Evolutionary conservation across 225 moss, liverwort and hornwort genomes (phyloP), one percentile per base, ranked within the genome.

Genomic region (Asterella californica): DNA sequence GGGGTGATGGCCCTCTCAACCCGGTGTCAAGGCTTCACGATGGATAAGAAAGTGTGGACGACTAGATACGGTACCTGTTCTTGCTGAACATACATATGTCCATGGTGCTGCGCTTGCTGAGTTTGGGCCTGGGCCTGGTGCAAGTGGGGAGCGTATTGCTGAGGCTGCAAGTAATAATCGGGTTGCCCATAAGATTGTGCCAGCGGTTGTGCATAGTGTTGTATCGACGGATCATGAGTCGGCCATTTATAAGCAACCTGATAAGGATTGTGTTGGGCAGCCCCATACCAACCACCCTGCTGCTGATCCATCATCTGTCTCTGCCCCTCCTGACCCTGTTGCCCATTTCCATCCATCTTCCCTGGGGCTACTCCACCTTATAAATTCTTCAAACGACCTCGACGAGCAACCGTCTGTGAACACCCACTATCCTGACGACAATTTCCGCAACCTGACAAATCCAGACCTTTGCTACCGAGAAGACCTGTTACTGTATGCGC

Each of bases 91-190:
- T 91, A 93, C 82, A 83, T 79, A 82, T 89, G 86, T 66, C 86
- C 90, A 83, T 86, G 91, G 71, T 87, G 92, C 76, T 87, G 90
- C 53, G 84, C 78, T 78, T 83, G 83, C 48, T 83, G 88, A 82
- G 76, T 80, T 75, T 85, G 82, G 15, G 82, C 72, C 78, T 88
- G 90, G 74, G 79, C 78, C 63, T 84, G 88, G 83, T 84, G 94
- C 82, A 85, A 80, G 82, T 85, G 86, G 49, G 87, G 81, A 75
- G 82, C 86, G 85, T 92, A 91, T 25, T 89, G 91, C 78, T 83
- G 86, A 74, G 78, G 63, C 78, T 89, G 93, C 69, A 87, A 85
- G 79, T 88, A 94, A 84, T 92, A 92, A 79, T 90, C 90, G 71
- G 83, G 88, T 62, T 88, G 90, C 57, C 81, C 82, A 86, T 88